Evolutionary conservation across 129 eudicot species (phyloP), one percentile per base, ranked within the genome.

Genomic region (Flaveria trinervia): DNA sequence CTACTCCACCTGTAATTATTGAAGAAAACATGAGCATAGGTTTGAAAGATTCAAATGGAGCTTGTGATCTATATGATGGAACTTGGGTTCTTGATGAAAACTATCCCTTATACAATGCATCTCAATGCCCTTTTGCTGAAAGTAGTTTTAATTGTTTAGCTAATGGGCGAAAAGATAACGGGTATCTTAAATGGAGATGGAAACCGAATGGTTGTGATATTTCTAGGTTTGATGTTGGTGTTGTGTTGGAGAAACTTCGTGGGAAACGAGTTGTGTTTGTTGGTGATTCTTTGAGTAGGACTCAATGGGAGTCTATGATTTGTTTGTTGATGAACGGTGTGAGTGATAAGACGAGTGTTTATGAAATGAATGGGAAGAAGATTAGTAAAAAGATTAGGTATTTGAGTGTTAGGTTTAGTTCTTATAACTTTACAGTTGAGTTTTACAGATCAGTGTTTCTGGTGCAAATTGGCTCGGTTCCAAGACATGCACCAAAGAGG

Each of bases 271-370:
- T 93, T 70, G 97, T 90, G 48, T 93, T 93, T 82, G 97, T 93
- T 77, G 97, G 98, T 9, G 98, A 93, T 83, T 93, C 98, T 4
- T 77, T 93, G 85, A 83, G 97, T 80, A 81, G 98, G 41, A 93
- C 97, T 33, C 98, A 93, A 50, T 93, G 98, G 97, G 97, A 93
- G 81, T 93, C 98, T 9, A 84, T 91, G 89, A 87, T 93, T 41
- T 93, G 98, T 77, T 71, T 93, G 93, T 83, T 93, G 20, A 93
- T 93, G 93, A 85, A 78, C 13, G 98, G 97, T 12, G 88, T 90
- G 68, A 89, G 82, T 72, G 97, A 90, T 79, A 88, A 89, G 70
- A 33, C 41, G 17, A 85, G 87, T 69, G 97, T 93, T 57, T 91
- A 85, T 83, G 97, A 93, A 78, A 68, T 87, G 20, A 84, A 87